A percentile compares a stretch with the other conserved stretches of the same genome.
Conservation (phyloP, 208 protist species). For the Naegleria fowleri region DNA sequence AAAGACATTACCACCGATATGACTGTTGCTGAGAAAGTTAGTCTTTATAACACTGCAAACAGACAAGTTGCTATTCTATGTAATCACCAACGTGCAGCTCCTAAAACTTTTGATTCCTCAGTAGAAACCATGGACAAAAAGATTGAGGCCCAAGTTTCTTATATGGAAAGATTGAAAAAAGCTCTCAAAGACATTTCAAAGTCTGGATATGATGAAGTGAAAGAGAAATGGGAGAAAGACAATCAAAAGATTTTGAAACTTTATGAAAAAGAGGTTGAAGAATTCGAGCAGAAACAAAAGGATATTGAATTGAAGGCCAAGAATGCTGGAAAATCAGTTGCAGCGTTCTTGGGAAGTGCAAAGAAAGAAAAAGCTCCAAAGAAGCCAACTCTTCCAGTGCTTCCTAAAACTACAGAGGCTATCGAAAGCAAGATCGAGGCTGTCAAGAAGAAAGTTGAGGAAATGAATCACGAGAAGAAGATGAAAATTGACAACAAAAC, state of each 20-base stretch:
- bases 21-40: constrained; percentile 62
- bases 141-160: constrained; percentile 60
- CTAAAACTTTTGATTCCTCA: constrained; percentile 71
- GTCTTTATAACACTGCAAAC: constrained; percentile 96
- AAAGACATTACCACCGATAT: constrained; percentile 53
- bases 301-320: constrained; percentile 56
- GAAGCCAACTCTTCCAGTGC: neutral
- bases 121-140: constrained; percentile 72
- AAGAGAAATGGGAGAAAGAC: constrained; percentile 54
- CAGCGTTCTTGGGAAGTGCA: neutral
- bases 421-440: constrained; percentile 21
- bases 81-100: constrained; percentile 96
- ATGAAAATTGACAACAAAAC: constrained; percentile 55
- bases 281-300: constrained; percentile 74
- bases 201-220: constrained; percentile 53
- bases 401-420: constrained; percentile 35
- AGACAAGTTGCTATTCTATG: constrained; percentile 95
- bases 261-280: constrained; percentile 74
- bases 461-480: neutral
- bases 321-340: constrained; percentile 39
- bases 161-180: constrained; percentile 69
- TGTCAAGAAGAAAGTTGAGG: neutral
- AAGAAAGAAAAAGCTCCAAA: constrained; percentile 29
- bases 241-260: constrained; percentile 70
- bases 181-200: constrained; percentile 46